Evolutionary conservation across 2,329 filamentous ascomycete genomes (phyloP).

Genomic region (Dothistroma pini): DNA sequence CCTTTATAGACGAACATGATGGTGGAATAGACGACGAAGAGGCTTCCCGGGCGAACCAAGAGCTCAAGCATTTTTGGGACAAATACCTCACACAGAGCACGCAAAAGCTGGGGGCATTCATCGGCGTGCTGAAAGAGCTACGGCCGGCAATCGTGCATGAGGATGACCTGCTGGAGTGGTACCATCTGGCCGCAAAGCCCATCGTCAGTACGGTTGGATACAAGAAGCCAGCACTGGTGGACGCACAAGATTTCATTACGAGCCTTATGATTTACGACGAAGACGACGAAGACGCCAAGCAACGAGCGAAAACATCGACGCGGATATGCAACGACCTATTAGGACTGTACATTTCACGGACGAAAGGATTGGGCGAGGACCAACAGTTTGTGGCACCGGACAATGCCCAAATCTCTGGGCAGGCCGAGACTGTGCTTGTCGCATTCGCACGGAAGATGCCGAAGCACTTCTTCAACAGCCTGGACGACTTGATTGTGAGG

Average conservation of each 20-base stretch:
- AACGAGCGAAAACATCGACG: conserved; percentile 53
- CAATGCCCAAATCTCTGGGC: conserved; percentile 46
- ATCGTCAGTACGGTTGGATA: conserved; percentile 55
- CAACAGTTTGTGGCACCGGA: conserved; percentile 39
- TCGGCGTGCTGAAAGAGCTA: conserved; percentile 62
- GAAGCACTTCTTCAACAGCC: conserved; percentile 62
- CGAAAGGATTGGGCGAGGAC: conserved; percentile 37
- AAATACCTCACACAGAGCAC: conserved; percentile 58
- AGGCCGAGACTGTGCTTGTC: conserved; percentile 53
- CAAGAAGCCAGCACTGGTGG: conserved; percentile 61
- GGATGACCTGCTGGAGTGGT: conserved; percentile 66
- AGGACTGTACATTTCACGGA: conserved; percentile 43
- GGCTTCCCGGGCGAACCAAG: conserved; percentile 63
- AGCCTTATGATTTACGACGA: conserved; percentile 62
- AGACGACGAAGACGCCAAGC: conserved; percentile 50
- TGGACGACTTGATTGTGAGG: conserved; percentile 64
- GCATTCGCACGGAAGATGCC: conserved; percentile 64
- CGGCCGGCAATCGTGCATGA: conserved; percentile 62
- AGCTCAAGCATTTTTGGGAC: conserved; percentile 64
- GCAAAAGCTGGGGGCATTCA: conserved; percentile 62
- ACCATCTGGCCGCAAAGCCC: conserved; percentile 59
- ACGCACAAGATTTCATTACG: conserved; percentile 62
- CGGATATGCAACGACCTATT: conserved; percentile 56
- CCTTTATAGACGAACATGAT: conserved; percentile 64
- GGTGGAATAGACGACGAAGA: conserved; percentile 58